phyloP scores from a whole-genome alignment of 1,284 basidiomycete genomes.

The Cutaneotrichosporon cyanovorans region DNA sequence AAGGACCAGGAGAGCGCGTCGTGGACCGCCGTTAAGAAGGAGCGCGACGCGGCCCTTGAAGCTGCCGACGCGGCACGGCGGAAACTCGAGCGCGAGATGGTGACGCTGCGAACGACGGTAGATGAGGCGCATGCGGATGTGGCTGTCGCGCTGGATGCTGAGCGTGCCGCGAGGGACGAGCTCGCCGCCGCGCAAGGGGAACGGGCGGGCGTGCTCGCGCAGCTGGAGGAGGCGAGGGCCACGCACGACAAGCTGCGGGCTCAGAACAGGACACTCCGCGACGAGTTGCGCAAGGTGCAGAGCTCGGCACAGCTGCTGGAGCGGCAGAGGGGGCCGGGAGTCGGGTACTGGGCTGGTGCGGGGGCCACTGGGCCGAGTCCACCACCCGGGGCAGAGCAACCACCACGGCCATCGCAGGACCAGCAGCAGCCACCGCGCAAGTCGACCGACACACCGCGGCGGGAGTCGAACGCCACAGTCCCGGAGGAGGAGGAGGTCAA shows the following conservation, averaged over 20 bases:
- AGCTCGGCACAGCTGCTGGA: slow-evolving; percentile 82
- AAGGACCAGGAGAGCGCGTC: slow-evolving; percentile 50
- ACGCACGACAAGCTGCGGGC: slow-evolving; percentile 26
- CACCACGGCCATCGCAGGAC: not conserved
- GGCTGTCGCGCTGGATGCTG: slow-evolving; percentile 40
- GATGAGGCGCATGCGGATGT: slow-evolving; percentile 52
- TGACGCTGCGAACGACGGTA: slow-evolving; percentile 35
- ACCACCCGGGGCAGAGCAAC: slow-evolving; percentile 1
- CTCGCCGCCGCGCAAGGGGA: slow-evolving; percentile 35
- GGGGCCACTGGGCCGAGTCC: too few species aligned
- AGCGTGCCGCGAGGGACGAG: slow-evolving; percentile 46
- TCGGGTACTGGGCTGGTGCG: slow-evolving; percentile 69
- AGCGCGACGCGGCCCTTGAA: slow-evolving; percentile 55
- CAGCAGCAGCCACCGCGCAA: not conserved
- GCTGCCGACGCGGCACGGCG: slow-evolving; percentile 55
- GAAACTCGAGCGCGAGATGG: slow-evolving; percentile 51
- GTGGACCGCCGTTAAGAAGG: slow-evolving; percentile 54
- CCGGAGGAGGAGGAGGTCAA: slow-evolving; percentile 68
- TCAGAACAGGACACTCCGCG: slow-evolving; percentile 74
- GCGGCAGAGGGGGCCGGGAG: slow-evolving; percentile 79
- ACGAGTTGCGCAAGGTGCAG: slow-evolving; percentile 87
- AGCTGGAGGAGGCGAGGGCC: slow-evolving; percentile 43
- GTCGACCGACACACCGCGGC: not conserved
- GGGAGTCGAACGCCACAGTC: not conserved
- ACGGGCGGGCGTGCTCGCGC: slow-evolving; percentile 35